phyloP scores from a whole-genome alignment of 2,329 filamentous ascomycete species.

The Trichoderma arundinaceum region DNA sequence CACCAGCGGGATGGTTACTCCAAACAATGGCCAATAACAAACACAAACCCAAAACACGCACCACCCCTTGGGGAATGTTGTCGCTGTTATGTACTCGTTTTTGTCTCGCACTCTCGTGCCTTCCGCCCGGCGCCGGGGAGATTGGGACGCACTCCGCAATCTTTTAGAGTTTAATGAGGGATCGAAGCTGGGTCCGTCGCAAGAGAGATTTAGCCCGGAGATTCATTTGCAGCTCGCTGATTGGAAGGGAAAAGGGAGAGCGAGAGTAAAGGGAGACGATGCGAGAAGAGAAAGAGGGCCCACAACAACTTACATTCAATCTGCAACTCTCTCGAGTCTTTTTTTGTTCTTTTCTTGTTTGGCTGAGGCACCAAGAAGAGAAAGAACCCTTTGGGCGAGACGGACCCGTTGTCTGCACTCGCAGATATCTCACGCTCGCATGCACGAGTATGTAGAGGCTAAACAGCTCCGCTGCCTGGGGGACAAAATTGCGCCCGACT shows the following conservation, averaged over 20 bases:
- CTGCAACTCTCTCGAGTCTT: no score
- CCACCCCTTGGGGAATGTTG: conserved; percentile 20
- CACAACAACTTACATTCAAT: no score
- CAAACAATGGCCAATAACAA: conserved; percentile 16
- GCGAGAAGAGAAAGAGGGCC: no score
- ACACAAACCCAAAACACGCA: conserved; percentile 19
- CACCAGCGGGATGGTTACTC: conserved; percentile 4
- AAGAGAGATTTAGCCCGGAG: conserved; percentile 4
- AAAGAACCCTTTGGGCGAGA: not conserved
- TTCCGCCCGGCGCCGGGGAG: conserved; percentile 10
- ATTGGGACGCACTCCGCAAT: conserved; percentile 18
- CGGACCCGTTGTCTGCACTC: not conserved
- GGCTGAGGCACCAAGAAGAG: not conserved
- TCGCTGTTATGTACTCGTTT: not conserved
- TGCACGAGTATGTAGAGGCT: not conserved
- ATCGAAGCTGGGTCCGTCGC: conserved; percentile 17
- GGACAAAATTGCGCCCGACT: conserved; percentile 9
- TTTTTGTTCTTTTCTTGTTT: not conserved
- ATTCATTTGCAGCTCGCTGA: not conserved
- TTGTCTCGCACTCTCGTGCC: not conserved
- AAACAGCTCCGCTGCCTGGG: conserved; percentile 8
- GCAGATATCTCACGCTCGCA: not conserved
- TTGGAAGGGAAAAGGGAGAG: not conserved
- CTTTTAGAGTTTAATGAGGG: conserved; percentile 17
- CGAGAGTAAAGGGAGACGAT: not conserved